Evolutionary conservation across 257 asterid species (phyloP).

Genomic region (Schizonepeta tenuifolia): DNA sequence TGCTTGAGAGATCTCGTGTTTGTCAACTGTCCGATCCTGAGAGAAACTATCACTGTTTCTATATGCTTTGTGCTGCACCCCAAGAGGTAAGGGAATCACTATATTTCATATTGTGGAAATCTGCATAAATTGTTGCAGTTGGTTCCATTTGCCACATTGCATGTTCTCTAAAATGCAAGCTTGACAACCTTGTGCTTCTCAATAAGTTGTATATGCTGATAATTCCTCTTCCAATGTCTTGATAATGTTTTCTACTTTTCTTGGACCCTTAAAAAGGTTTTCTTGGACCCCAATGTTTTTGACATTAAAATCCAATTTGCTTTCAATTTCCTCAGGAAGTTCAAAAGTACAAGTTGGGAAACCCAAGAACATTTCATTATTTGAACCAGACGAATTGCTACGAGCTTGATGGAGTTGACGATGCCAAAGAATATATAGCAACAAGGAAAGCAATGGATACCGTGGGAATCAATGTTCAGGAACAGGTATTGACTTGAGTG

Average conservation of each 20-base stretch:
- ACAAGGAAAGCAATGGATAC: constrained; percentile 98
- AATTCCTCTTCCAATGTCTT: neutral
- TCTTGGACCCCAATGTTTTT: neutral
- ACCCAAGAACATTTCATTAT: constrained; percentile 90
- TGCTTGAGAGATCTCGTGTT: constrained; percentile 98
- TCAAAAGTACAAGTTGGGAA: constrained; percentile 75
- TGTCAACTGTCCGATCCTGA: constrained; percentile 99
- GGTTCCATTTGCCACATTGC: constrained; percentile 10
- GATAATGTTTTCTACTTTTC: neutral
- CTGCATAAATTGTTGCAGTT: constrained; percentile 16
- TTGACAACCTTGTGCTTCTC: neutral
- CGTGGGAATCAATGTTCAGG: constrained; percentile 88
- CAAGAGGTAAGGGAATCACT: constrained; percentile 59
- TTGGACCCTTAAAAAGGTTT: too few species aligned
- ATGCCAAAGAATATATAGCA: constrained; percentile 75
- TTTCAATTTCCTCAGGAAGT: constrained; percentile 57
- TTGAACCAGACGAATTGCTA: constrained; percentile 89
- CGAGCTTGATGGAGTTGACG: constrained; percentile 84
- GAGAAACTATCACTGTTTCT: constrained; percentile 98
- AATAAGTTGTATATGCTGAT: neutral
- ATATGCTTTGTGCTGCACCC: constrained; percentile 99
- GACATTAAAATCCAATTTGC: constrained; percentile 29
- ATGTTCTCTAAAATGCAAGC: constrained; percentile 7
- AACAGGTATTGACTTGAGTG: constrained; percentile 65
- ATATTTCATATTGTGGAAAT: neutral